phyloP scores from a whole-genome alignment of 176 grass and related monocot species.

The Thalia dealbata region DNA sequence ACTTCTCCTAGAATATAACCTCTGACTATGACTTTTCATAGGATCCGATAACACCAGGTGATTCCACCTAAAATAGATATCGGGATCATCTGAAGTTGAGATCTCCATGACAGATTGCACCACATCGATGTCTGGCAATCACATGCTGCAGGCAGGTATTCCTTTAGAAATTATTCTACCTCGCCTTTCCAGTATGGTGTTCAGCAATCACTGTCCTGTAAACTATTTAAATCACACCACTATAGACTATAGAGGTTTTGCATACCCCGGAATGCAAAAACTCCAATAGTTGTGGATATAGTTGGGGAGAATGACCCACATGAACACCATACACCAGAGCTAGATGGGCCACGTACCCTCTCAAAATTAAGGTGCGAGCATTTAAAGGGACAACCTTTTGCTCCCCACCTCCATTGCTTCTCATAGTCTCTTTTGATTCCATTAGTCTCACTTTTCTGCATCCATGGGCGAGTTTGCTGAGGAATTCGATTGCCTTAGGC shows the following conservation, averaged over 20 bases:
- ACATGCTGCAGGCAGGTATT: not conserved
- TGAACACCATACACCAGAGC: not conserved
- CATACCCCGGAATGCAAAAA: too few species aligned
- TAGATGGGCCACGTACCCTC: not conserved
- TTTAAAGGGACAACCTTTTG: not conserved
- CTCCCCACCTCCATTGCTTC: not conserved
- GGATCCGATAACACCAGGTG: not conserved
- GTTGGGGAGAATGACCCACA: not conserved
- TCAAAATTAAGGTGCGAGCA: not conserved
- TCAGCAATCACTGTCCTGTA: not conserved
- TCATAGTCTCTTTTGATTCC: not conserved
- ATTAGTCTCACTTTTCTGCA: not conserved
- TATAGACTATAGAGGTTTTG: not conserved
- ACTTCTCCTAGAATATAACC: not conserved
- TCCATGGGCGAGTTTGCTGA: slow-evolving; percentile 7
- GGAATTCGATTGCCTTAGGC: slow-evolving; percentile 1
- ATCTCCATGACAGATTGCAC: not conserved
- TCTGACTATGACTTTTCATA: not conserved
- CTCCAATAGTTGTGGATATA: not conserved
- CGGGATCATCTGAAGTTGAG: not conserved
- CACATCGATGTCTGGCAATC: not conserved
- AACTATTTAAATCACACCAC: not conserved
- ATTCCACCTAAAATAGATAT: not conserved
- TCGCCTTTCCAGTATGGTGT: not conserved
- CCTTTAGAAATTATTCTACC: not conserved